Conservation (phyloP, 2,329 filamentous ascomycete genomes). For the Alternaria brassicicola region DNA sequence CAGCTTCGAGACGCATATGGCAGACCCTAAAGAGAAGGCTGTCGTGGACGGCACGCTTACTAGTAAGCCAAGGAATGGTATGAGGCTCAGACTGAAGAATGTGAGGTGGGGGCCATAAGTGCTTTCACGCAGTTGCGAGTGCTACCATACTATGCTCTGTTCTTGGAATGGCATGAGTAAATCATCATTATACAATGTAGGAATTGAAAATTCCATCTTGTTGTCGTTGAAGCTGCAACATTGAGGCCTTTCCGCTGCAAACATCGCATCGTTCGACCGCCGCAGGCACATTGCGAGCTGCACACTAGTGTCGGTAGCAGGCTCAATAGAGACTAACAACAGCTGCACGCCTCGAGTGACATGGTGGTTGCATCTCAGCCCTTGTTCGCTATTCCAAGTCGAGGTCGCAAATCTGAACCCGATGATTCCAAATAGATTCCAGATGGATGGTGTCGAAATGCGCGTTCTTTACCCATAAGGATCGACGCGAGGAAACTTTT, state of each 20-base stretch:
- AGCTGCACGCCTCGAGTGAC: not conserved
- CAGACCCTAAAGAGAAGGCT: slow-evolving; percentile 37
- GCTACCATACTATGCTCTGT: not conserved
- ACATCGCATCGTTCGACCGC: not conserved
- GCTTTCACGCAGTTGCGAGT: not conserved
- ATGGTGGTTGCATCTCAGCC: not conserved
- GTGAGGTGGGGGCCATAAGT: slow-evolving; percentile 24
- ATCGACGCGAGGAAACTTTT: not conserved
- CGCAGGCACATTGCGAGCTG: not conserved
- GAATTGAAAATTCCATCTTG: not conserved
- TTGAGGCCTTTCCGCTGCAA: not conserved
- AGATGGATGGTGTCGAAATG: not conserved
- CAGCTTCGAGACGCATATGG: slow-evolving; percentile 45
- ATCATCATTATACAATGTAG: not conserved
- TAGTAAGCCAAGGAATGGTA: slow-evolving; percentile 48
- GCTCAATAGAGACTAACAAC: not conserved
- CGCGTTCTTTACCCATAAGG: not conserved
- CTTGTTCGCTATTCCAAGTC: not conserved
- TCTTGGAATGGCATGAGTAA: not conserved
- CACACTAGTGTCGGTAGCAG: not conserved
- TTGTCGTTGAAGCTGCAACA: not conserved
- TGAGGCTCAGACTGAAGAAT: slow-evolving; percentile 42
- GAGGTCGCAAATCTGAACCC: not conserved
- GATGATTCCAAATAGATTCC: not conserved
- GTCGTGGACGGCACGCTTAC: slow-evolving; percentile 45